Conservation (phyloP, 306 rosid genomes). For the Macrotyloma uniflorum region DNA sequence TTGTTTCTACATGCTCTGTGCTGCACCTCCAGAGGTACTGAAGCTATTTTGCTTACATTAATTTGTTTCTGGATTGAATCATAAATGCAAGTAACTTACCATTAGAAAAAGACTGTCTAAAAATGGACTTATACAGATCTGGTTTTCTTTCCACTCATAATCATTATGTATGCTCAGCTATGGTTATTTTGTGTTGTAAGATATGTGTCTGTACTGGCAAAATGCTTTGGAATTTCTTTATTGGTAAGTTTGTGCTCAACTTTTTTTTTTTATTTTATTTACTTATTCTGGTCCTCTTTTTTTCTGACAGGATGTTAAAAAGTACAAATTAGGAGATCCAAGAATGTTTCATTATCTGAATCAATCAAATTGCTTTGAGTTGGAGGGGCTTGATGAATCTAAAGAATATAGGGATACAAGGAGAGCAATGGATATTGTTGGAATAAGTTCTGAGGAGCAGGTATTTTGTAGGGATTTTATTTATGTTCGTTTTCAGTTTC, state of each 20-base stretch:
- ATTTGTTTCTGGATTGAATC: slow-evolving; percentile 28
- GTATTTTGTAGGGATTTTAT: slow-evolving; percentile 43
- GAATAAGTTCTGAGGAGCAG: slow-evolving; percentile 76
- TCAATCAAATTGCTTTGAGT: slow-evolving; percentile 74
- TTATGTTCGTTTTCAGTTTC: slow-evolving; percentile 25
- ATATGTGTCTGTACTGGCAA: neutral
- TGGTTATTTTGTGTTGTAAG: neutral
- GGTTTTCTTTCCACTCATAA: neutral
- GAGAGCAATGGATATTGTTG: slow-evolving; percentile 84
- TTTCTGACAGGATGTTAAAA: slow-evolving; percentile 63
- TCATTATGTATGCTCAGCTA: neutral
- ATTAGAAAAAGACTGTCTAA: slow-evolving; percentile 8
- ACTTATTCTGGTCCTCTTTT: neutral
- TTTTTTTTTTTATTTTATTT: neutral
- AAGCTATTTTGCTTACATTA: neutral
- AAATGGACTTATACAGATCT: neutral
- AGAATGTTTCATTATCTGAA: slow-evolving; percentile 78
- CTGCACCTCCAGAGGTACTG: slow-evolving; percentile 80
- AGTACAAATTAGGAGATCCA: slow-evolving; percentile 74
- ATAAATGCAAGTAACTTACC: neutral
- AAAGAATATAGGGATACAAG: slow-evolving; percentile 71
- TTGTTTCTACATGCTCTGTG: slow-evolving; percentile 95
- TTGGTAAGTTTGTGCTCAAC: neutral
- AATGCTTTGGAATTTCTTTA: neutral
- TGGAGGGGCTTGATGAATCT: slow-evolving; percentile 76